Percentiles rank a stretch among this genome's conserved stretches.
These are phyloP conservation scores for Arabidopsis lyrata DNA, from an alignment of 441 rosid genomes.

Conservation along the genomic window DNA sequence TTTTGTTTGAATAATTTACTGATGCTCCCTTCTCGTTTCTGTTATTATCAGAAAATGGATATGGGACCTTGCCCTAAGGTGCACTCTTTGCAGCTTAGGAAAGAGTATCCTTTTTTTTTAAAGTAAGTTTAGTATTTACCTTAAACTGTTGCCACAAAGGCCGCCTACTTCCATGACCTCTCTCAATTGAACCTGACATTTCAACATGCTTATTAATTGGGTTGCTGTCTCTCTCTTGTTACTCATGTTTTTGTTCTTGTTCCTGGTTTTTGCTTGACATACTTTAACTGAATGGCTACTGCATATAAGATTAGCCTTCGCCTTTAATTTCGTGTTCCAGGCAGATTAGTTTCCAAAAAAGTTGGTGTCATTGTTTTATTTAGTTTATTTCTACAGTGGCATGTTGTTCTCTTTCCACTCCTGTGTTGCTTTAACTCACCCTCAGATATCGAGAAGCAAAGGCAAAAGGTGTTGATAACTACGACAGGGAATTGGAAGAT, in stretches of 20 bases:
- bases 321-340: background rate
- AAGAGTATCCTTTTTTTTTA: slow-evolving; percentile 71
- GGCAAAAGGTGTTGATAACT: slow-evolving; percentile 76
- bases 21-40: slow-evolving; percentile 6
- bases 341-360: background rate
- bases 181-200: slow-evolving; percentile 1
- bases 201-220: background rate
- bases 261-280: background rate
- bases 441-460: slow-evolving; percentile 81
- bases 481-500: slow-evolving; percentile 91
- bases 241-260: slow-evolving; percentile 1
- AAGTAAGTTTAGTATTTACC: background rate
- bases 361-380: background rate
- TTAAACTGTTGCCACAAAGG: background rate
- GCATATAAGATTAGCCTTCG: background rate
- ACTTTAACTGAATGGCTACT: background rate
- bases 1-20: background rate
- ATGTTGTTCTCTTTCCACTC: background rate
- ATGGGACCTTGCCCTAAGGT: slow-evolving; percentile 98
- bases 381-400: background rate
- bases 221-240: slow-evolving; percentile 5
- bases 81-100: slow-evolving; percentile 85
- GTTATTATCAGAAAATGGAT: slow-evolving; percentile 76
- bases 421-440: slow-evolving; percentile 44
- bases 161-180: background rate